Percentiles rank a stretch among this genome's conserved stretches.
These are phyloP conservation scores for Nakaseomyces uthaithaninus DNA, from an alignment of 1,139 yeast genomes.

Conservation along the genomic window DNA sequence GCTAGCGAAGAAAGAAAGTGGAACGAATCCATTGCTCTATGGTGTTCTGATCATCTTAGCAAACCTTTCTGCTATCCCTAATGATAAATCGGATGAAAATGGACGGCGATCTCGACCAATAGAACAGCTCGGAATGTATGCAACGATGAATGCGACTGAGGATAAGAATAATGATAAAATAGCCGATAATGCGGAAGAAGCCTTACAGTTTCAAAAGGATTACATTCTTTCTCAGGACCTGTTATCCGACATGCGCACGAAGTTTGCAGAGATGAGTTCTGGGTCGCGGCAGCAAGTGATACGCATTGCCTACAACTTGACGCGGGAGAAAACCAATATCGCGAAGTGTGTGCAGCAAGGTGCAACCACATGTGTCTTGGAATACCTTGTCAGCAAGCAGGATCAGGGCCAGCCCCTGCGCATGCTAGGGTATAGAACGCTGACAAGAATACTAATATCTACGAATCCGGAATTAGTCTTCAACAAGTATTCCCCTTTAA, in stretches of 20 bases:
- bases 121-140: conserved; percentile 20
- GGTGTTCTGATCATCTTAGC: conserved; percentile 27
- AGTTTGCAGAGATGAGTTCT: conserved; percentile 14
- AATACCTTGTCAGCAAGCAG: conserved; percentile 18
- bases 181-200: conserved; percentile 19
- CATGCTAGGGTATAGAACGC: conserved; percentile 24
- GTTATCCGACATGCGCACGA: conserved; percentile 18
- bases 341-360: conserved; percentile 27
- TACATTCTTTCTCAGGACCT: conserved; percentile 20
- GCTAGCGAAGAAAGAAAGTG: conserved; percentile 5
- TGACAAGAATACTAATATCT: conserved; percentile 23
- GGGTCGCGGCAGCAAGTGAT: conserved; percentile 25
- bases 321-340: conserved; percentile 17
- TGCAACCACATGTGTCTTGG: conserved; percentile 20
- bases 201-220: conserved; percentile 18
- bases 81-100: conserved; percentile 12
- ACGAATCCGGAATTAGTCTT: conserved; percentile 28
- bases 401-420: conserved; percentile 14
- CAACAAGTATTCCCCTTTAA: conserved; percentile 27
- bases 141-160: conserved; percentile 18
- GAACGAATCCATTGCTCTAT: conserved; percentile 15
- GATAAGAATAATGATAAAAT: conserved; percentile 11
- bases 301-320: conserved; percentile 25
- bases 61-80: conserved; percentile 22
- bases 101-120: conserved; percentile 14